A percentile compares a stretch with the other conserved stretches of the same genome.
Conservation (phyloP, 169 alveolate species). For the Eimeria maxima region DNA sequence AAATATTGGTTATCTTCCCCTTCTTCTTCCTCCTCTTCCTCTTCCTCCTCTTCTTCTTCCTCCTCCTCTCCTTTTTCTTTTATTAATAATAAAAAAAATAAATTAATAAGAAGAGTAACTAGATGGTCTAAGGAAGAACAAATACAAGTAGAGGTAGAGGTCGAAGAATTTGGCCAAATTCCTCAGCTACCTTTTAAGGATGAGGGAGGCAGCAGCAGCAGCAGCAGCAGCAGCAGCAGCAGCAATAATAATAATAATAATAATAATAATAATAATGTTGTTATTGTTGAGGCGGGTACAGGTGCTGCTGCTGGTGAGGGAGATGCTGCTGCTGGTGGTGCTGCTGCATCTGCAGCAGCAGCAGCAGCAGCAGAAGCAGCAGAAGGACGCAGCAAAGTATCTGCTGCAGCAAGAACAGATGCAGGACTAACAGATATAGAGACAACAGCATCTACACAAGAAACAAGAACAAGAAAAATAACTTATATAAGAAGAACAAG, state of each 20-base stretch:
- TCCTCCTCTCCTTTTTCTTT: too few relatives aligned
- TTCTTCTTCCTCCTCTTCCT: too few relatives aligned
- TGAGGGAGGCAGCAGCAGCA: neutral
- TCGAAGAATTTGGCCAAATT: neutral
- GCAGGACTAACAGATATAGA: conserved; percentile 43
- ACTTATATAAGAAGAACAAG: neutral
- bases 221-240: neutral
- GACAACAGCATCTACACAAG: conserved; percentile 25
- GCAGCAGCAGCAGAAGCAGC: too few relatives aligned
- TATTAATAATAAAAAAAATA: neutral
- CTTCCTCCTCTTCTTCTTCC: too few relatives aligned
- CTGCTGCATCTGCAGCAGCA: too few relatives aligned
- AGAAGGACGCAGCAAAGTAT: conserved; percentile 1
- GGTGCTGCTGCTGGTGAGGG: too few relatives aligned
- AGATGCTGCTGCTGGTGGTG: too few relatives aligned
- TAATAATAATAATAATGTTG: too few relatives aligned
- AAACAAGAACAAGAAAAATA: neutral
- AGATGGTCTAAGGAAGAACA: conserved; percentile 38
- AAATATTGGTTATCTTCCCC: neutral
- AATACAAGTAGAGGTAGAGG: conserved; percentile 7
- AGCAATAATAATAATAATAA: too few relatives aligned
- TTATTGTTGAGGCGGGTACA: too few relatives aligned
- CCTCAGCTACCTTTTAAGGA: conserved; percentile 28
- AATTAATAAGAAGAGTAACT: neutral
- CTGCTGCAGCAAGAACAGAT: conserved; percentile 7